phyloP scores from a whole-genome alignment of 1,139 yeast genomes.

The Eremothecium cymbalariae region DNA sequence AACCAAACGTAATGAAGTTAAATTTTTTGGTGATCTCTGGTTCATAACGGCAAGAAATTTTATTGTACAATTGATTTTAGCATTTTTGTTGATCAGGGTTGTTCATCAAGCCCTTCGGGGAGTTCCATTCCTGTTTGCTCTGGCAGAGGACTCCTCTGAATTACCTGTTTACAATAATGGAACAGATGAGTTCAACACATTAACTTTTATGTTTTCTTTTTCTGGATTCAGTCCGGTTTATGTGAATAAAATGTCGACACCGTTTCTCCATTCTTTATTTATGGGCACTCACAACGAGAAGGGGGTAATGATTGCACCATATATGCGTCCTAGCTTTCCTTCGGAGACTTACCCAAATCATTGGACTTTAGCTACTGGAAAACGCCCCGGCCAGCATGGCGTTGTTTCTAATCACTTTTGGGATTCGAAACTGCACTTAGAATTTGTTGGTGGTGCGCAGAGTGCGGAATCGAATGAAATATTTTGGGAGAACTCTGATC shows the following conservation, averaged over 20 bases:
- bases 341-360: slow-evolving; percentile 87
- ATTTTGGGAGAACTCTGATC: slow-evolving; percentile 59
- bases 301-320: slow-evolving; percentile 64
- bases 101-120: too few species aligned
- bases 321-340: slow-evolving; percentile 81
- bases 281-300: slow-evolving; percentile 35
- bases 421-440: slow-evolving; percentile 49
- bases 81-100: too few species aligned
- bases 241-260: slow-evolving; percentile 59
- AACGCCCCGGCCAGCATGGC: slow-evolving; percentile 78
- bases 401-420: slow-evolving; percentile 77
- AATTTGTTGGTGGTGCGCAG: slow-evolving; percentile 52
- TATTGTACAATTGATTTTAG: too few species aligned
- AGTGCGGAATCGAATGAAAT: slow-evolving; percentile 57
- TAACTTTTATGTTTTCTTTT: slow-evolving; percentile 68
- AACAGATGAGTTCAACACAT: slow-evolving; percentile 16
- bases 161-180: not conserved
- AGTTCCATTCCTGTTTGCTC: too few species aligned
- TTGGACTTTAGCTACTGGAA: slow-evolving; percentile 84
- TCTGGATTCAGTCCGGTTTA: slow-evolving; percentile 93
- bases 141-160: too few species aligned
- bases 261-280: slow-evolving; percentile 45
- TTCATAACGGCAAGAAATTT: too few species aligned
- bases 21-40: too few species aligned
- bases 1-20: too few species aligned